phyloP scores from a whole-genome alignment of 345 rosid genomes.

The Clarkia xantiana region DNA sequence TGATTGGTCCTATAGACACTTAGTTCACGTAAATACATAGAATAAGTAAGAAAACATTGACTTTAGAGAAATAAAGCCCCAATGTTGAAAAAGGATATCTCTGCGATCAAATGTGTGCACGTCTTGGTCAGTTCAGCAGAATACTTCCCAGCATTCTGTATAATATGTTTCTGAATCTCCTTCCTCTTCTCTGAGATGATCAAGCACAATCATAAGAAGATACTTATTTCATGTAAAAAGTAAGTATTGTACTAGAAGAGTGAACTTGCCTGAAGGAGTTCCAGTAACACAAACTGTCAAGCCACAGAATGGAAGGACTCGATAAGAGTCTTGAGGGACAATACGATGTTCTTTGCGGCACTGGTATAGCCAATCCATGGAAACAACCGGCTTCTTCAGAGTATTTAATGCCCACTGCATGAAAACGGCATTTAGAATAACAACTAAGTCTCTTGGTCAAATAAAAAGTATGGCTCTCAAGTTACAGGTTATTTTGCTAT shows the following conservation, averaged over 20 bases:
- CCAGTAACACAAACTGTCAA: slow-evolving; percentile 69
- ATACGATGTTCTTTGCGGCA: slow-evolving; percentile 93
- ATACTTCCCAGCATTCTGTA: slow-evolving; percentile 74
- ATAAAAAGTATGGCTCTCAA: too few species aligned
- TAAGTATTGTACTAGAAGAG: not conserved
- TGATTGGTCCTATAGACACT: too few species aligned
- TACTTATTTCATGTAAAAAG: not conserved
- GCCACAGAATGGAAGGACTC: slow-evolving; percentile 85
- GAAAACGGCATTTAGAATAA: slow-evolving; percentile 1
- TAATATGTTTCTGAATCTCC: slow-evolving; percentile 46
- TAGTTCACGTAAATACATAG: too few species aligned
- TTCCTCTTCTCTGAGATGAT: slow-evolving; percentile 55
- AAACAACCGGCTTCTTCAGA: slow-evolving; percentile 69
- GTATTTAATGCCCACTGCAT: slow-evolving; percentile 79
- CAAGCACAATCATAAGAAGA: slow-evolving; percentile 3
- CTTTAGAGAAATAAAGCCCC: too few species aligned
- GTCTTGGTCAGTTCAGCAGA: slow-evolving; percentile 66
- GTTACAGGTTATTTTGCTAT: too few species aligned
- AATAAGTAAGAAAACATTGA: too few species aligned
- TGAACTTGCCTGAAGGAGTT: slow-evolving; percentile 46
- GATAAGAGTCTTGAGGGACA: slow-evolving; percentile 77
- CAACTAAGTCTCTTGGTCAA: too few species aligned
- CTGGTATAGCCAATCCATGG: slow-evolving; percentile 66
- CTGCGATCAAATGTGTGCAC: slow-evolving; percentile 85
- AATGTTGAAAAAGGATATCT: slow-evolving; percentile 56